Conservation (phyloP, 306 rosid genomes). For the Cucurbita maxima region DNA sequence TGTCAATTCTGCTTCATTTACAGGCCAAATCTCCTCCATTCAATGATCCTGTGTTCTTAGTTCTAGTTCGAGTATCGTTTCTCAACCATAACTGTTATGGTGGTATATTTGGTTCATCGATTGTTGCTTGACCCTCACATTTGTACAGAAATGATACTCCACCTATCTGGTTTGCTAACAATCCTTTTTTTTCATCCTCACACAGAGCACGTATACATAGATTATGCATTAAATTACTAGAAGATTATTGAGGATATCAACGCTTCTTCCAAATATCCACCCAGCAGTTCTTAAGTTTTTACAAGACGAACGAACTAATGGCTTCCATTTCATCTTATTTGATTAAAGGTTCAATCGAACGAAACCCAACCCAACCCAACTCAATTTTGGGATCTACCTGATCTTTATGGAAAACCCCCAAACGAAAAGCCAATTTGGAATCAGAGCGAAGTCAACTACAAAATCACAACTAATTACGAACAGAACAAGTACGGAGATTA, state of each 20-base stretch:
- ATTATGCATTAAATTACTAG: background rate
- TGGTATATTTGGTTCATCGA: background rate
- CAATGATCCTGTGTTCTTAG: background rate
- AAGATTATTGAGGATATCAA: background rate
- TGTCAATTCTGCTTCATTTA: too few relatives aligned
- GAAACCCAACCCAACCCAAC: background rate
- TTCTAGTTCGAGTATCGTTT: background rate
- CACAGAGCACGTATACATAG: background rate
- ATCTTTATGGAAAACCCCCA: background rate
- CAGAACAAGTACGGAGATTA: background rate
- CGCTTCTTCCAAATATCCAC: background rate
- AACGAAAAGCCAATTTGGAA: background rate
- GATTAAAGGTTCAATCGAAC: background rate
- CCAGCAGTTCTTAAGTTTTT: background rate
- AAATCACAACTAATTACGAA: background rate
- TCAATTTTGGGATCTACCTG: background rate
- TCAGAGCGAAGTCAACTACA: background rate
- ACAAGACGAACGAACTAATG: background rate
- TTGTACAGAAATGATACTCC: too few relatives aligned
- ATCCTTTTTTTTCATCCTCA: too few relatives aligned
- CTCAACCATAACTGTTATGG: background rate
- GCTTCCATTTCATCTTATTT: background rate
- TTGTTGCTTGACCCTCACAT: background rate
- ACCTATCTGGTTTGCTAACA: too few relatives aligned
- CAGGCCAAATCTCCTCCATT: background rate